Evolutionary conservation across 495 filamentous ascomycete genomes (phyloP).

Genomic region (Penicillium mononematosum): DNA sequence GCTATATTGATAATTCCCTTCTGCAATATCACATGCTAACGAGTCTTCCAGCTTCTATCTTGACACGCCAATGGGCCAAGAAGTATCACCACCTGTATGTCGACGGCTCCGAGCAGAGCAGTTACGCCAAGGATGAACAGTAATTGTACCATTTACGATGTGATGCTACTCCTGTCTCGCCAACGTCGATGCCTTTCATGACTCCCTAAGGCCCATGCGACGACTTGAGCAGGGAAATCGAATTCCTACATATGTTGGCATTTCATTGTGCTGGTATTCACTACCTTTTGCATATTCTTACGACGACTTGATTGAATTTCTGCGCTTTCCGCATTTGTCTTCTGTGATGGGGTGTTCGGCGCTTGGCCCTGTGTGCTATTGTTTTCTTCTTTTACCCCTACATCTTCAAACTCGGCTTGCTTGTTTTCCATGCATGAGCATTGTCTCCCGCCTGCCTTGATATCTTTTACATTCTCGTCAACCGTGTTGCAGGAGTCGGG

Average conservation of each 20-base stretch:
- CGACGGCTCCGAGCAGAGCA: constrained; percentile 41
- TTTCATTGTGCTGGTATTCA: constrained; percentile 47
- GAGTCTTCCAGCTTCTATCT: constrained; percentile 68
- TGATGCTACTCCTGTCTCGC: constrained; percentile 30
- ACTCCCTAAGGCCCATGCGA: constrained; percentile 28
- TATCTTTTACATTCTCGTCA: constrained; percentile 37
- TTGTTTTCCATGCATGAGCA: constrained; percentile 33
- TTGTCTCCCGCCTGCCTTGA: constrained; percentile 32
- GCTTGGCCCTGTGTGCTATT: constrained; percentile 27
- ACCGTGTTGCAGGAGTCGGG: constrained; percentile 36
- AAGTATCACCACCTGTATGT: constrained; percentile 54
- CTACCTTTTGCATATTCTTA: constrained; percentile 50
- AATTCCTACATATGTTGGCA: constrained; percentile 46
- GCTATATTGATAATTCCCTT: constrained; percentile 6
- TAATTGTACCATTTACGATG: constrained; percentile 33
- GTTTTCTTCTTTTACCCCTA: constrained; percentile 19
- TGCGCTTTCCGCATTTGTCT: constrained; percentile 42
- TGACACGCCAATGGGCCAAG: constrained; percentile 92
- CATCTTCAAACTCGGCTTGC: constrained; percentile 4
- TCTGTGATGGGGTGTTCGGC: constrained; percentile 42
- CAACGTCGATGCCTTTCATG: constrained; percentile 26
- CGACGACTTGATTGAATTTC: constrained; percentile 45
- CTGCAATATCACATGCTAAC: constrained; percentile 17
- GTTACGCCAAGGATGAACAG: constrained; percentile 42
- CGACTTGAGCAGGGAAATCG: constrained; percentile 30